These are phyloP conservation scores for Thelonectria blattea DNA, from an alignment of 2,329 filamentous ascomycete species.

Conservation along the genomic window DNA sequence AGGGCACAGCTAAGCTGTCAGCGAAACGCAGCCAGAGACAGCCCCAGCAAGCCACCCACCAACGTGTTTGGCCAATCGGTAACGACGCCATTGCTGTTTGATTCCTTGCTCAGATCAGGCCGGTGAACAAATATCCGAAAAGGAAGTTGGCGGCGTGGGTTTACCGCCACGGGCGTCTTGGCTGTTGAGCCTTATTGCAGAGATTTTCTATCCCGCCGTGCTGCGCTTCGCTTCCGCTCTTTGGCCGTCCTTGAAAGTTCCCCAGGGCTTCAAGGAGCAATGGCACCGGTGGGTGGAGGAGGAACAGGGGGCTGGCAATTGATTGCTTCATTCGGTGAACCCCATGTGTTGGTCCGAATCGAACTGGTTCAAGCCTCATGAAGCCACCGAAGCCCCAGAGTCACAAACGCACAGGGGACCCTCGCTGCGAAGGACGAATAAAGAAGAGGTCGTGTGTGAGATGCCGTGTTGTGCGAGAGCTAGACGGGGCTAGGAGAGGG, in stretches of 20 bases:
- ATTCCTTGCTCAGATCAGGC: neutral
- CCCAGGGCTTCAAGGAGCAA: slow-evolving; percentile 15
- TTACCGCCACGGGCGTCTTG: neutral
- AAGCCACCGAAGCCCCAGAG: neutral
- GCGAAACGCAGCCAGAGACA: neutral
- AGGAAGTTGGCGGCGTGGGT: slow-evolving; percentile 1
- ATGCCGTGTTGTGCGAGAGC: slow-evolving; percentile 5
- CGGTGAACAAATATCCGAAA: neutral
- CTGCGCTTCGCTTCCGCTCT: slow-evolving; percentile 1
- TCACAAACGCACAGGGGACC: slow-evolving; percentile 5
- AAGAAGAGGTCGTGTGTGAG: slow-evolving; percentile 2
- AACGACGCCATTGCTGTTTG: neutral
- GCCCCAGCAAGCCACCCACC: slow-evolving; percentile 6
- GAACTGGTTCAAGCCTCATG: slow-evolving; percentile 10
- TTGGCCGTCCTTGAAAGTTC: neutral
- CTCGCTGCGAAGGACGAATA: neutral
- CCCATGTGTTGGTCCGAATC: slow-evolving; percentile 3
- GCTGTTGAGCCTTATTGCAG: neutral
- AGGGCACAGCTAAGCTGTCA: neutral
- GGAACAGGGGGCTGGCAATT: neutral
- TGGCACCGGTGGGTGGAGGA: neutral
- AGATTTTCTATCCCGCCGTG: neutral
- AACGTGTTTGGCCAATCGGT: neutral
- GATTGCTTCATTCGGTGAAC: neutral
- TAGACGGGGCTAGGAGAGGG: slow-evolving; percentile 1